These are phyloP conservation scores for Rosa persica DNA, from an alignment of 306 rosid species.

Conservation along the genomic window DNA sequence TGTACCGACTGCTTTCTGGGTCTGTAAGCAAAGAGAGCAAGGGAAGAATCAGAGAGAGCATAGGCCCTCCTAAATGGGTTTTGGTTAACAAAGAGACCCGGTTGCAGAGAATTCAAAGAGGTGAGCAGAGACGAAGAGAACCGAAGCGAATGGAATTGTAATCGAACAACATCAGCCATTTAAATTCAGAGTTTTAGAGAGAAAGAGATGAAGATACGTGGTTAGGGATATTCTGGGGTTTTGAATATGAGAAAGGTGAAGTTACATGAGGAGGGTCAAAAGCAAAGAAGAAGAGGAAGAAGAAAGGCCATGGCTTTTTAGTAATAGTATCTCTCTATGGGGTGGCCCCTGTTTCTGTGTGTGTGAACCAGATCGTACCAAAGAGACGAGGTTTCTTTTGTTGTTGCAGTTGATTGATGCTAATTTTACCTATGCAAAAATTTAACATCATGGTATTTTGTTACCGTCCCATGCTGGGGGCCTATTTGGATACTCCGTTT, in stretches of 20 bases:
- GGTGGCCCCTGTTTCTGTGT: neutral
- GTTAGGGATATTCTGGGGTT: neutral
- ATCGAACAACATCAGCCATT: constrained; percentile 78
- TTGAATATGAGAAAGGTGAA: neutral
- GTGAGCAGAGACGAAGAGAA: constrained; percentile 49
- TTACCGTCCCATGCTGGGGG: neutral
- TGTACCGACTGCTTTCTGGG: constrained; percentile 57
- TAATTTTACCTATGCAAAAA: neutral
- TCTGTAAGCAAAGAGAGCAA: constrained; percentile 38
- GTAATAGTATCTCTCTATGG: neutral
- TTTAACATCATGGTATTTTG: neutral
- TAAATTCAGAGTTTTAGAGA: constrained; percentile 1
- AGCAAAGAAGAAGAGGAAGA: neutral
- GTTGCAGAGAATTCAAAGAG: constrained; percentile 39
- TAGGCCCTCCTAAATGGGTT: constrained; percentile 27
- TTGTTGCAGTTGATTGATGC: neutral
- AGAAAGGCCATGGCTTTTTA: constrained; percentile 14
- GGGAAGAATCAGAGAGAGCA: constrained; percentile 43
- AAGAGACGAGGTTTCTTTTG: neutral
- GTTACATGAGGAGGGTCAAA: constrained; percentile 6
- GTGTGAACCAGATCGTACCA: constrained; percentile 14
- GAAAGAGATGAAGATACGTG: neutral
- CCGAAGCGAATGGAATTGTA: constrained; percentile 56
- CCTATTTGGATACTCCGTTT: neutral
- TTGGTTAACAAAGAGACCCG: constrained; percentile 28